These are phyloP conservation scores for Cicer pinnatifidum DNA, from an alignment of 306 rosid genomes.

Conservation along the genomic window DNA sequence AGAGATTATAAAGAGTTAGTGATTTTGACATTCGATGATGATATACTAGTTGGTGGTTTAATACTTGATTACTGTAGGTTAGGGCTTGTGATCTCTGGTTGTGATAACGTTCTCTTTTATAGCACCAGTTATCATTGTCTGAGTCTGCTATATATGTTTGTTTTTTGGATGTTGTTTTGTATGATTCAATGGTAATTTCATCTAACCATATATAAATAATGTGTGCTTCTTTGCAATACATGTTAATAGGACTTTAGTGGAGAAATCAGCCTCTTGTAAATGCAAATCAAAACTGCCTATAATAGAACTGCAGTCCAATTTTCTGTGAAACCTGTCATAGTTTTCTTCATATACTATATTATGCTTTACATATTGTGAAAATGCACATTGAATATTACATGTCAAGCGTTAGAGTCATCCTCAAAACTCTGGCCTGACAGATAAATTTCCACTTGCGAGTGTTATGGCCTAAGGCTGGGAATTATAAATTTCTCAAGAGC, in stretches of 20 bases:
- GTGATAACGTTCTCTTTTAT: neutral
- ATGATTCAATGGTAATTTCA: constrained; percentile 33
- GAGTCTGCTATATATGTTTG: neutral
- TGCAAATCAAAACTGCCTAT: neutral
- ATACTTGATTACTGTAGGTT: neutral
- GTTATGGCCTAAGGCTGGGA: constrained; percentile 1
- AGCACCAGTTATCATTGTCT: neutral
- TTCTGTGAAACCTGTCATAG: neutral
- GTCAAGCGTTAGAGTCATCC: constrained; percentile 7
- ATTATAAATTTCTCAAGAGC: constrained; percentile 18
- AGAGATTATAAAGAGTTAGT: too few species aligned
- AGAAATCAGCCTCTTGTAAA: neutral
- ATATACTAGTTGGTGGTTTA: constrained; percentile 13
- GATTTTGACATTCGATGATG: neutral
- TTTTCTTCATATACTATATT: neutral
- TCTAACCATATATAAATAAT: neutral
- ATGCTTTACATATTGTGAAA: constrained; percentile 15
- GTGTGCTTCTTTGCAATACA: constrained; percentile 9
- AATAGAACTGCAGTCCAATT: neutral
- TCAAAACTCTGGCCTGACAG: constrained; percentile 16
- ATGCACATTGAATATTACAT: neutral
- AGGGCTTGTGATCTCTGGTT: constrained; percentile 14
- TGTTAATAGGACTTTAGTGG: neutral
- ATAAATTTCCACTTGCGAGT: constrained; percentile 13
- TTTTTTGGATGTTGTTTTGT: neutral